Evolutionary conservation across 805 yeast genomes (phyloP), one percentile per base, ranked within the genome.

Genomic region (Priceomyces castillae): DNA sequence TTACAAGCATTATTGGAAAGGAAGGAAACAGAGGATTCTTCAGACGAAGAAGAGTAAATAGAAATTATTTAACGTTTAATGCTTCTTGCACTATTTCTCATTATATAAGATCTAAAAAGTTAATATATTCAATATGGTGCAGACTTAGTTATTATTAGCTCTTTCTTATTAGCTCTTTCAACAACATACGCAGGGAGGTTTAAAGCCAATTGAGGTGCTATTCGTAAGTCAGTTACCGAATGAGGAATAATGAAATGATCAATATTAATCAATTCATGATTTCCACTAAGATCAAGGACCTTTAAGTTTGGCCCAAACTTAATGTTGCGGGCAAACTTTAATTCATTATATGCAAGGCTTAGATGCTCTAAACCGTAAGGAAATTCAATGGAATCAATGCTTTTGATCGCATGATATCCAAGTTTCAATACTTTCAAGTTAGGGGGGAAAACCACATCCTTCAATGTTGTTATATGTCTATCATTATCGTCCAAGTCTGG

Each of bases 1-100:
- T 80, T 94, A 61, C 96, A 90, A 69, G 96, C 96, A 48, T 79
- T 94, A 53, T 82, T 94, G 80, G 97, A 92, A 71, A 80, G 87
- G 63, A 87, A 89, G 64, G 97, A 89, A 73, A 77, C 84, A 62
- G 97, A 88, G 65, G 90, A 86, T 61, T 81, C 83, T 63, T 83
- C 84, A 57, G 90, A 86, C 46, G 84, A 89, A 39, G 90, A 86
- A 45, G 94, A 83, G 69, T 22, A 69, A 67, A 41, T 56, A 59
- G 39, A 30, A 43, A 30, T 41, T 34, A 30, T 30, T 33, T 23
- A 17, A 28, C 30, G 23, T 37, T 40, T 16, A 34, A 28, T 25
- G 19, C 36, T 31, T 25, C 38, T 14, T 30, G 31, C 33, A 22
- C 25, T 30, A 26, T n/a, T 22, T 35, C 28, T 39, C 17, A 18